A percentile compares a stretch with the other conserved stretches of the same genome.
Evolutionary conservation across 805 yeast genomes (phyloP).

Genomic region (Hanseniaspora jakobsenii): DNA sequence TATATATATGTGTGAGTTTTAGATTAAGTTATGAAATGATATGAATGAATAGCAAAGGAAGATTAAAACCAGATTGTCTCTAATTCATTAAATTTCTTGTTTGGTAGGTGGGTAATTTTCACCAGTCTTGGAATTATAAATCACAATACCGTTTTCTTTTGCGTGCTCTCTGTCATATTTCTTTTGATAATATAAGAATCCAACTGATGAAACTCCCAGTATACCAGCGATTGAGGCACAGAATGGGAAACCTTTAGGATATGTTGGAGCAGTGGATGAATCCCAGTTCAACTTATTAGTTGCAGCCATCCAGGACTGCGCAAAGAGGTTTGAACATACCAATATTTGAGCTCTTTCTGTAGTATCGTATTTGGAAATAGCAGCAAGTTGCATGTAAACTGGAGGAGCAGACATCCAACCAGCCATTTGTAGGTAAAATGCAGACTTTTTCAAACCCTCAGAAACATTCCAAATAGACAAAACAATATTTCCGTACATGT

Average conservation of each 20-base stretch:
- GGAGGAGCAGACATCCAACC: slow-evolving; percentile 55
- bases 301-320: slow-evolving; percentile 46
- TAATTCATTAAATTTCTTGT: slow-evolving; percentile 8
- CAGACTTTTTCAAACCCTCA: slow-evolving; percentile 48
- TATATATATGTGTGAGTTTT: no score
- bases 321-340: slow-evolving; percentile 40
- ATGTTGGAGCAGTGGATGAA: slow-evolving; percentile 46
- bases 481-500: slow-evolving; percentile 39
- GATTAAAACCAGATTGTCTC: no score
- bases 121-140: slow-evolving; percentile 23
- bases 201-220: slow-evolving; percentile 22
- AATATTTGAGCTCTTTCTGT: slow-evolving; percentile 41
- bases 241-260: slow-evolving; percentile 41
- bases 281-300: slow-evolving; percentile 34
- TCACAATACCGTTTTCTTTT: slow-evolving; percentile 29
- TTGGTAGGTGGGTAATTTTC: slow-evolving; percentile 17
- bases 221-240: slow-evolving; percentile 30
- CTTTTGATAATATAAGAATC: slow-evolving; percentile 29
- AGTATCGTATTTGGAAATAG: slow-evolving; percentile 43
- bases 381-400: slow-evolving; percentile 47
- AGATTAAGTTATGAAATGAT: no score
- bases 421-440: slow-evolving; percentile 42
- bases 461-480: slow-evolving; percentile 45
- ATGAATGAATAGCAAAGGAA: no score
- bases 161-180: slow-evolving; percentile 32